phyloP scores from a whole-genome alignment of 202 grass and related monocot genomes.

The Hordeum pubiflorum region DNA sequence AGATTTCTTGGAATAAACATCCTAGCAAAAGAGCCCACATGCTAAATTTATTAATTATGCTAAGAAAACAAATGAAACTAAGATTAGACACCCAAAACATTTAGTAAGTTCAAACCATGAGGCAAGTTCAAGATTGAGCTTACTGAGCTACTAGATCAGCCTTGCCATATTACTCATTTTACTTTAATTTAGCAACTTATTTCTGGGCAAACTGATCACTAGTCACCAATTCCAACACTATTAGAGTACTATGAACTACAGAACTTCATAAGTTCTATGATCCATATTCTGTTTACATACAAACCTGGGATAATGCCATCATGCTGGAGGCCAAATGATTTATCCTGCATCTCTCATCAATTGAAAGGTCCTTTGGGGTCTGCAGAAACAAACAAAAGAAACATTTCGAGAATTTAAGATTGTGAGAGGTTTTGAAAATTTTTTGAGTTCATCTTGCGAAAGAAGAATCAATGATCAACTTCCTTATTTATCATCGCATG shows the following conservation, averaged over 20 bases:
- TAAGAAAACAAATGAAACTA: background rate
- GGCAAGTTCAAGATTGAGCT: background rate
- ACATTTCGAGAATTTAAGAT: background rate
- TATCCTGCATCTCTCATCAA: conserved; percentile 81
- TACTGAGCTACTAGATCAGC: background rate
- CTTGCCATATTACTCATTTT: background rate
- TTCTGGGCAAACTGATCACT: background rate
- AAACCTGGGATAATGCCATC: conserved; percentile 60
- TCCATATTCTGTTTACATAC: background rate
- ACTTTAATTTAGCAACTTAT: conserved; percentile 5
- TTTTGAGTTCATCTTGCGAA: background rate
- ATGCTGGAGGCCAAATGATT: conserved; percentile 77
- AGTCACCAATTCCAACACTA: background rate
- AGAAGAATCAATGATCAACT: background rate
- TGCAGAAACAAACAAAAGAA: conserved; percentile 42
- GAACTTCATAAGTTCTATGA: background rate
- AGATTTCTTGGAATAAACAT: conserved; percentile 9
- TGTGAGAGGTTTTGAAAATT: background rate
- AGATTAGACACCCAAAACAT: background rate
- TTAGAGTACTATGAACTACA: background rate
- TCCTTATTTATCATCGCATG: background rate
- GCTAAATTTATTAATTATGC: background rate
- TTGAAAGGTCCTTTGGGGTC: conserved; percentile 44
- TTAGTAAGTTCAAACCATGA: background rate
- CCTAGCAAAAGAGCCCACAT: background rate